These are phyloP conservation scores for Fusarium austroafricanum DNA, from an alignment of 2,329 filamentous ascomycete genomes.

Conservation along the genomic window DNA sequence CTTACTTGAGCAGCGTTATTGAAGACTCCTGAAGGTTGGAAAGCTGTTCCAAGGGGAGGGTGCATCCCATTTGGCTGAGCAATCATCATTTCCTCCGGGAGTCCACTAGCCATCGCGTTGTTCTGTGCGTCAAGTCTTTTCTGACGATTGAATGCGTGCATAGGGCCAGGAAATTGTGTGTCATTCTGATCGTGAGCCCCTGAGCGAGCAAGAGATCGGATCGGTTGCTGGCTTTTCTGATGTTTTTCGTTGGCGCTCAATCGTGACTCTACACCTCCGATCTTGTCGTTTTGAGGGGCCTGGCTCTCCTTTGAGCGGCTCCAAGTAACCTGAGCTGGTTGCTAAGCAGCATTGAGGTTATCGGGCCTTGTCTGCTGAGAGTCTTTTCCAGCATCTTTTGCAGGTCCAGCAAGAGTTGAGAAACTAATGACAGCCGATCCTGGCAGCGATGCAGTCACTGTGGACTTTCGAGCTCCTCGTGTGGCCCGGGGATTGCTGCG, in stretches of 20 bases:
- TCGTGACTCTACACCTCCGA: slow-evolving; percentile 3
- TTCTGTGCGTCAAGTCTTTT: not conserved
- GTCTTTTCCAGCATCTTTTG: not conserved
- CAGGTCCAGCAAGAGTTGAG: slow-evolving; percentile 26
- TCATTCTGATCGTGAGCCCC: not conserved
- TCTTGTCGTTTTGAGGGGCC: not conserved
- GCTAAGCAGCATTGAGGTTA: slow-evolving; percentile 39
- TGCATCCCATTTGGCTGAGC: not conserved
- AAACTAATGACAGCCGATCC: slow-evolving; percentile 34
- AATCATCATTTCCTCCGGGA: not conserved
- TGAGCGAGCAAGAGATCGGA: slow-evolving; percentile 1
- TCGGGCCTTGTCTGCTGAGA: slow-evolving; percentile 8
- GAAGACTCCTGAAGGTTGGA: slow-evolving; percentile 9
- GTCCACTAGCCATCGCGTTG: not conserved
- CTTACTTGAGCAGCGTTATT: slow-evolving; percentile 1
- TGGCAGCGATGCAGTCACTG: slow-evolving; percentile 40
- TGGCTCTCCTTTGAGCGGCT: slow-evolving; percentile 10
- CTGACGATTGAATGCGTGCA: not conserved
- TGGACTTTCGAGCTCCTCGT: slow-evolving; percentile 9
- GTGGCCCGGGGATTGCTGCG: slow-evolving; percentile 29
- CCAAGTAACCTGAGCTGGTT: slow-evolving; percentile 32
- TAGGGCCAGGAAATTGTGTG: not conserved
- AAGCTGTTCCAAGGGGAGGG: slow-evolving; percentile 2
- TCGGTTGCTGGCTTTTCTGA: slow-evolving; percentile 7
- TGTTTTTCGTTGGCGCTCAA: slow-evolving; percentile 7